phyloP scores from a whole-genome alignment of 805 yeast species.

The Wickerhamiella galacta region DNA sequence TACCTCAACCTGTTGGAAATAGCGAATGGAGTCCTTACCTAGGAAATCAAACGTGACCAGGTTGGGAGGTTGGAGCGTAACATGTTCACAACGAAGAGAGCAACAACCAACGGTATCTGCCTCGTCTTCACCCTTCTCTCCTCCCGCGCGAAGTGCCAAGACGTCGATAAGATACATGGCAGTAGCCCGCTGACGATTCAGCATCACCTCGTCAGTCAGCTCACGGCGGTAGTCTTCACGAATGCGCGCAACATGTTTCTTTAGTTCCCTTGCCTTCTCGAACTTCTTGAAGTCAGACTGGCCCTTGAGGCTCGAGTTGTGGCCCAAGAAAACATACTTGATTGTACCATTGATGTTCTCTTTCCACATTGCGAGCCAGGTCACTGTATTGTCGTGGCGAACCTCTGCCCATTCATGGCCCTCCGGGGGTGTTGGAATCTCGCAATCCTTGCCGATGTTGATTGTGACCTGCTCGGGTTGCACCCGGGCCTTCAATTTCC shows the following conservation, averaged over 20 bases:
- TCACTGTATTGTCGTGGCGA: slow-evolving; percentile 72
- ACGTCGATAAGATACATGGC: slow-evolving; percentile 86
- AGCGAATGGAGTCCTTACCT: slow-evolving; percentile 91
- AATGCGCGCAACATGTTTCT: slow-evolving; percentile 51
- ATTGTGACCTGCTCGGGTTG: slow-evolving; percentile 77
- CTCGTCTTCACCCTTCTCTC: slow-evolving; percentile 92
- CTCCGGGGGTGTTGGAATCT: slow-evolving; percentile 65
- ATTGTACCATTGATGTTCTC: slow-evolving; percentile 73
- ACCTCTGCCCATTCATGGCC: slow-evolving; percentile 89
- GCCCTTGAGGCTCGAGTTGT: slow-evolving; percentile 80
- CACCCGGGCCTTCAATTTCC: slow-evolving; percentile 74
- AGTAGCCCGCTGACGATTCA: slow-evolving; percentile 79
- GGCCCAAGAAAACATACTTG: slow-evolving; percentile 84
- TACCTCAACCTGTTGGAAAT: slow-evolving; percentile 82
- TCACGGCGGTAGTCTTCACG: slow-evolving; percentile 57
- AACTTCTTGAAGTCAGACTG: slow-evolving; percentile 80
- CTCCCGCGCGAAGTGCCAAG: slow-evolving; percentile 93
- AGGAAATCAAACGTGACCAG: slow-evolving; percentile 78
- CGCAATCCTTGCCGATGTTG: slow-evolving; percentile 57
- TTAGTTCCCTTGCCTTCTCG: slow-evolving; percentile 81
- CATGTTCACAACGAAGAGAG: slow-evolving; percentile 79
- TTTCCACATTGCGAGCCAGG: slow-evolving; percentile 96
- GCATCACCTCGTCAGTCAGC: slow-evolving; percentile 61
- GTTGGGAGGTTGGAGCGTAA: slow-evolving; percentile 69
- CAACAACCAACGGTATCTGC: slow-evolving; percentile 98